phyloP scores from a whole-genome alignment of 768 basidiomycete genomes.

The Mycena leptocephala region DNA sequence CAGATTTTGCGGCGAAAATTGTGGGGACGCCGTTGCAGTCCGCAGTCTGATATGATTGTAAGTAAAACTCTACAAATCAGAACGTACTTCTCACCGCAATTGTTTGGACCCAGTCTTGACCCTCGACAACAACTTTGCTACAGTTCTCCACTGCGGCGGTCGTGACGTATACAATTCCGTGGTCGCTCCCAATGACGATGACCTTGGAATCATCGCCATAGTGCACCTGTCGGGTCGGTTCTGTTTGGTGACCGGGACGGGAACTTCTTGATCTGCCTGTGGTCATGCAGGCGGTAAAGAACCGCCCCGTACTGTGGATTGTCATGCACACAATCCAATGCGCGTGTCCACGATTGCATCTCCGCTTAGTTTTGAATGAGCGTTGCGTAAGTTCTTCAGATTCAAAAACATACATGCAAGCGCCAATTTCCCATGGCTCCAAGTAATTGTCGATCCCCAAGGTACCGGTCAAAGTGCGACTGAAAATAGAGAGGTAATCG shows the following conservation, averaged over 20 bases:
- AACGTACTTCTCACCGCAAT: neutral
- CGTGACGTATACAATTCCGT: neutral
- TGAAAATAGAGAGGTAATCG: neutral
- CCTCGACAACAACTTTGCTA: neutral
- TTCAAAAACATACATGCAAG: neutral
- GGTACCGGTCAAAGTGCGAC: neutral
- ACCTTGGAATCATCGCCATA: slow-evolving; percentile 18
- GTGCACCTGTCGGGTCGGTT: slow-evolving; percentile 23
- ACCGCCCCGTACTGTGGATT: neutral
- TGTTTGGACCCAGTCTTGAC: neutral
- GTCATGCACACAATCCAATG: too few species aligned
- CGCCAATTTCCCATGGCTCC: neutral
- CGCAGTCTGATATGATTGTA: neutral
- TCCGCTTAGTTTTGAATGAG: neutral
- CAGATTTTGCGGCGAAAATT: neutral
- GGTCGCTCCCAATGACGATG: slow-evolving; percentile 30
- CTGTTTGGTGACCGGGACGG: slow-evolving; percentile 5
- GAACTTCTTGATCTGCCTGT: neutral
- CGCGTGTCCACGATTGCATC: neutral
- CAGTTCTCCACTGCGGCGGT: slow-evolving; percentile 17
- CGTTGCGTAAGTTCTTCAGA: neutral
- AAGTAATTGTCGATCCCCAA: neutral
- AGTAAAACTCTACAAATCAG: neutral
- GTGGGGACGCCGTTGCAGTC: neutral
- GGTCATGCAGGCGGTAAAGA: slow-evolving; percentile 7